Percentiles rank a stretch among this genome's conserved stretches.
Conservation (phyloP, 192 early-diverging fungal genomes). For the Kappamyces sp. region DNA sequence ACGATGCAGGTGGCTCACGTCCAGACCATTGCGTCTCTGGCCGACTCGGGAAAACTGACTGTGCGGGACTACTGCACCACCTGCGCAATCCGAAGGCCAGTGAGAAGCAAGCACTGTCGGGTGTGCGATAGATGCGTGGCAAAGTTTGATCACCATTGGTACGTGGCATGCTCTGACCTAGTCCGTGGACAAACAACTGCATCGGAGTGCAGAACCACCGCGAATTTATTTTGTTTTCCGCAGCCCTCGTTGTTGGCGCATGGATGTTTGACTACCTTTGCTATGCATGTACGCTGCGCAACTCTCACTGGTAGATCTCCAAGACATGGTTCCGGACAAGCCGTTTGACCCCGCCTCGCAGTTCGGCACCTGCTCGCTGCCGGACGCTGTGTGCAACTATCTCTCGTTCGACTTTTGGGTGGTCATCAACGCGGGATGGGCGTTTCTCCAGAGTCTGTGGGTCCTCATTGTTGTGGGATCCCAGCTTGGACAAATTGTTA, state of each 20-base stretch:
- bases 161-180: slow-evolving; percentile 52
- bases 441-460: slow-evolving; percentile 74
- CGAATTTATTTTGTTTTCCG: slow-evolving; percentile 75
- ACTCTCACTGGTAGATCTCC: slow-evolving; percentile 25
- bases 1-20: slow-evolving; percentile 8
- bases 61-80: slow-evolving; percentile 77
- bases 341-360: slow-evolving; percentile 9
- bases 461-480: slow-evolving; percentile 65
- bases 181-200: slow-evolving; percentile 96
- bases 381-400: slow-evolving; percentile 54
- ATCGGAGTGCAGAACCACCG: slow-evolving; percentile 86
- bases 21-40: slow-evolving; percentile 56
- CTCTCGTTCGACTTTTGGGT: slow-evolving; percentile 72
- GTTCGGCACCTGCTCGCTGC: slow-evolving; percentile 23
- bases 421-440: slow-evolving; percentile 65
- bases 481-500: slow-evolving; percentile 73
- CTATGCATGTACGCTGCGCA: slow-evolving; percentile 54
- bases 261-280: slow-evolving; percentile 55
- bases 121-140: slow-evolving; percentile 90
- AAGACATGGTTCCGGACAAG: slow-evolving; percentile 5
- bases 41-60: slow-evolving; percentile 62
- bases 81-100: slow-evolving; percentile 76
- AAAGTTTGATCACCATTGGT: slow-evolving; percentile 79
- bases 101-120: slow-evolving; percentile 92
- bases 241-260: slow-evolving; percentile 56